These are phyloP conservation scores for Trebouxiophyceae sp. DNA, from an alignment of 163 green algal genomes.

Conservation along the genomic window DNA sequence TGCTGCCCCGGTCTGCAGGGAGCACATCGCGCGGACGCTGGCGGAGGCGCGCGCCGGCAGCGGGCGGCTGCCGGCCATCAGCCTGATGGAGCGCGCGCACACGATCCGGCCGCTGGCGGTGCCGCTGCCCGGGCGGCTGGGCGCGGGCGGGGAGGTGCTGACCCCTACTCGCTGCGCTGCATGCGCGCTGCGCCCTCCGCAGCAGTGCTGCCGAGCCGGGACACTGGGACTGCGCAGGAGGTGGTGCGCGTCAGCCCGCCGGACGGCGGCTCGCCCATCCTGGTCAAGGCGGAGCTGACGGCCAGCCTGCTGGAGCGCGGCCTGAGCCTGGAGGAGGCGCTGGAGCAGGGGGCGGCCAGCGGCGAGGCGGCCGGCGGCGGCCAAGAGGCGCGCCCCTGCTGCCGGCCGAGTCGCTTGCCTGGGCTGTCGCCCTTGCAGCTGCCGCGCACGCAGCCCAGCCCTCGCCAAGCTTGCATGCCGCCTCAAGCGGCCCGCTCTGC, in stretches of 20 bases:
- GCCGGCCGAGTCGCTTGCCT: too few species aligned
- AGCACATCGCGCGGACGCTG: conserved; percentile 6
- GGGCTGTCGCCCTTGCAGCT: too few species aligned
- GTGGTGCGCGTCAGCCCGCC: neutral
- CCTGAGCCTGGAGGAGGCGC: neutral
- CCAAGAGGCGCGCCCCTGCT: too few species aligned
- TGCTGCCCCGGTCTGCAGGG: conserved; percentile 2
- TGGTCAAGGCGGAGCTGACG: neutral
- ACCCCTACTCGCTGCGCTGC: too few species aligned
- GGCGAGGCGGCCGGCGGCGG: too few species aligned
- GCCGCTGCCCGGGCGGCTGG: too few species aligned
- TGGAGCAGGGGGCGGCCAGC: neutral
- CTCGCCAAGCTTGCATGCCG: too few species aligned
- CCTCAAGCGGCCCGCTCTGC: too few species aligned
- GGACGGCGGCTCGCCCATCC: neutral
- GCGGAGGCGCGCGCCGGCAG: neutral
- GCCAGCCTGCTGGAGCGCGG: neutral
- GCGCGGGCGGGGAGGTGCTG: too few species aligned
- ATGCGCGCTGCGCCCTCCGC: neutral
- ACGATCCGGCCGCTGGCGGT: conserved; percentile 5
- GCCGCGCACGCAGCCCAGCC: too few species aligned
- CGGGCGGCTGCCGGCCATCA: neutral
- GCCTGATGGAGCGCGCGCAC: conserved; percentile 3
- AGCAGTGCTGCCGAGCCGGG: conserved; percentile 2
- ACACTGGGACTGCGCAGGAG: neutral